phyloP scores from a whole-genome alignment of 495 filamentous ascomycete species.

The Annulohypoxylon moriforme region DNA sequence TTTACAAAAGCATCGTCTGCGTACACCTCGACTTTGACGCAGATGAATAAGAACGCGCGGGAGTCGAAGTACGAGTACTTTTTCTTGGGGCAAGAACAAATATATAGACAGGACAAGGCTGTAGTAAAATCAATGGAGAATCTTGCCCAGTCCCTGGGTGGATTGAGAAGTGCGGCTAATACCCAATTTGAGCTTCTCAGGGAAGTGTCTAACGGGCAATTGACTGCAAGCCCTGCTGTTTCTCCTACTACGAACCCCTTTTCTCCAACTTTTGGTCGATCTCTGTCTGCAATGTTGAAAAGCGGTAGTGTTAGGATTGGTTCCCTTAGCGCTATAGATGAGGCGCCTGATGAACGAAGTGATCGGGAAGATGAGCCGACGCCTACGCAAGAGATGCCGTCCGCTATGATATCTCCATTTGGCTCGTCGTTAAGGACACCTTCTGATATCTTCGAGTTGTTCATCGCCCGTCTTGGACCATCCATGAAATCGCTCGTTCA shows the following conservation, averaged over 20 bases:
- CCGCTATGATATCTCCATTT: slow-evolving; percentile 32
- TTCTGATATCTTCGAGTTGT: slow-evolving; percentile 85
- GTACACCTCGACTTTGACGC: slow-evolving; percentile 75
- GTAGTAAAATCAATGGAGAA: slow-evolving; percentile 87
- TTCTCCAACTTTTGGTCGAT: slow-evolving; percentile 50
- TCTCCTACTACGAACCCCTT: slow-evolving; percentile 49
- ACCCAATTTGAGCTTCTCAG: slow-evolving; percentile 87
- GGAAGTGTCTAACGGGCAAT: slow-evolving; percentile 58
- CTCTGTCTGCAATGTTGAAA: slow-evolving; percentile 48
- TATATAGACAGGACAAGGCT: slow-evolving; percentile 82
- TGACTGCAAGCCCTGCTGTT: slow-evolving; percentile 23
- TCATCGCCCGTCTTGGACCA: slow-evolving; percentile 87
- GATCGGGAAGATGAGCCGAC: slow-evolving; percentile 55
- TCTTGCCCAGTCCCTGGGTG: slow-evolving; percentile 90
- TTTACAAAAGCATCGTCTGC: slow-evolving; percentile 74
- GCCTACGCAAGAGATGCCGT: slow-evolving; percentile 11
- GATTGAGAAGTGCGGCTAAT: slow-evolving; percentile 86
- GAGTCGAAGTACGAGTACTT: slow-evolving; percentile 95
- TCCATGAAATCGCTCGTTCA: slow-evolving; percentile 95
- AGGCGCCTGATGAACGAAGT: slow-evolving; percentile 71
- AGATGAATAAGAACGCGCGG: slow-evolving; percentile 80
- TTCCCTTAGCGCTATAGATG: slow-evolving; percentile 71
- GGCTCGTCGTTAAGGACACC: slow-evolving; percentile 61
- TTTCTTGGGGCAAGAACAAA: slow-evolving; percentile 80
- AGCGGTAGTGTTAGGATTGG: slow-evolving; percentile 45